Evolutionary conservation across 2,329 filamentous ascomycete species (phyloP).

Genomic region (Cadophora malorum): DNA sequence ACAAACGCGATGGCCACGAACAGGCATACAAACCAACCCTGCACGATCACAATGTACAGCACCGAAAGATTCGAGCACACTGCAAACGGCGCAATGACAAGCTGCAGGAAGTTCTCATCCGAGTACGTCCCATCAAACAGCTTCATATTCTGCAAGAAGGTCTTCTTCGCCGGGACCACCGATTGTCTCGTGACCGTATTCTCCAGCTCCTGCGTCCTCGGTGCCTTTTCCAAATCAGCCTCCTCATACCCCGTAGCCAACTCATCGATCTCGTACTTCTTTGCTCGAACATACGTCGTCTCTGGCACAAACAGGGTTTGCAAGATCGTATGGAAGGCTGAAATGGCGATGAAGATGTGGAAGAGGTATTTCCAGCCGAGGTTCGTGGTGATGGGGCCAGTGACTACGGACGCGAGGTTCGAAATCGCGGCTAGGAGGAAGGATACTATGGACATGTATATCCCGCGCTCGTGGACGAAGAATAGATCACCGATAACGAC

Average conservation of each 20-base stretch:
- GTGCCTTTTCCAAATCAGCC: background rate
- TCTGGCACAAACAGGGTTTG: slow-evolving; percentile 58
- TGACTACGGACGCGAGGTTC: slow-evolving; percentile 50
- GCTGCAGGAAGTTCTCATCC: slow-evolving; percentile 48
- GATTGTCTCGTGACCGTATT: slow-evolving; percentile 1
- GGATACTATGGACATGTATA: slow-evolving; percentile 50
- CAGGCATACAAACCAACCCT: slow-evolving; percentile 51
- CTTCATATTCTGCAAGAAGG: slow-evolving; percentile 47
- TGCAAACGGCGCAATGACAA: slow-evolving; percentile 52
- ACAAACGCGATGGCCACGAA: slow-evolving; percentile 52
- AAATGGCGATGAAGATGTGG: slow-evolving; percentile 29
- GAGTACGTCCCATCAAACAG: slow-evolving; percentile 49
- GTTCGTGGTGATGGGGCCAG: slow-evolving; percentile 49
- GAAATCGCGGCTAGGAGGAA: slow-evolving; percentile 49
- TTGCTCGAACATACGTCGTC: slow-evolving; percentile 52
- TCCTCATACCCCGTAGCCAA: slow-evolving; percentile 20
- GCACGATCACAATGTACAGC: slow-evolving; percentile 56
- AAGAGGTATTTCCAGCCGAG: slow-evolving; percentile 52
- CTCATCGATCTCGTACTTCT: slow-evolving; percentile 30
- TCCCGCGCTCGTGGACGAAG: slow-evolving; percentile 53
- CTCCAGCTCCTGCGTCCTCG: slow-evolving; percentile 6
- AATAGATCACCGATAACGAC: slow-evolving; percentile 51
- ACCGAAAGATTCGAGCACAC: slow-evolving; percentile 57
- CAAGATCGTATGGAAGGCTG: slow-evolving; percentile 36
- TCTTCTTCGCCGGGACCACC: slow-evolving; percentile 42